Evolutionary conservation across 805 yeast genomes (phyloP).

Genomic region (Schizosaccharomyces pombe): ASM294v3 CU329670.1:2342501-2343000

Average conservation of each 20-base stretch:
- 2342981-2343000: constrained; percentile 24
- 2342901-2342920: constrained; percentile 67
- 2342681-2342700: constrained; percentile 29
- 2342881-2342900: constrained; percentile 57
- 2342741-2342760: constrained; percentile 19
- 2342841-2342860: constrained; percentile 20
- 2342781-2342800: constrained; percentile 81
- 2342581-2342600: constrained; percentile 22
- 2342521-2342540: constrained; percentile 81
- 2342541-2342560: constrained; percentile 43
- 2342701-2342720: constrained; percentile 44
- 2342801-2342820: constrained; percentile 80
- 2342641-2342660: constrained; percentile 48
- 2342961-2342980: constrained; percentile 22
- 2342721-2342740: constrained; percentile 39
- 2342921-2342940: constrained; percentile 46
- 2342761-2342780: constrained; percentile 25
- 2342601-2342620: constrained; percentile 25
- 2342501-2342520: constrained; percentile 63
- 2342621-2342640: constrained; percentile 43
- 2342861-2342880: background rate
- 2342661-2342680: constrained; percentile 23
- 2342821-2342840: constrained; percentile 83
- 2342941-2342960: constrained; percentile 28
- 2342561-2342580: constrained; percentile 12